A percentile compares a stretch with the other conserved stretches of the same genome.
These are phyloP conservation scores for Neurospora sp. DNA, from an alignment of 2,329 filamentous ascomycete species.

Conservation along the genomic window DNA sequence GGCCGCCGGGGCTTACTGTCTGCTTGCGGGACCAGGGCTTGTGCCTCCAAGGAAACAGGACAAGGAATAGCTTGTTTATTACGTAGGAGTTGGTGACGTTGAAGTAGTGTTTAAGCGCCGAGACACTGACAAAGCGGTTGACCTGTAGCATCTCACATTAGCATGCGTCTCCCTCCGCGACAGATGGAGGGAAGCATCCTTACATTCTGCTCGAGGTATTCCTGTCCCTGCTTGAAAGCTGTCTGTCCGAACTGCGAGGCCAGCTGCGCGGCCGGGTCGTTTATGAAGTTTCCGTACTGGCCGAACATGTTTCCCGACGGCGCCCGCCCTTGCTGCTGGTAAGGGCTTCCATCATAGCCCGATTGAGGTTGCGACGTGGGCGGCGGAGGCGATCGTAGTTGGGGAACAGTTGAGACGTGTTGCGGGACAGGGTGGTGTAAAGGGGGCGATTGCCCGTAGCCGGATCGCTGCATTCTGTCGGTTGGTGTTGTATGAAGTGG, in stretches of 20 bases:
- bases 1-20: slow-evolving; percentile 52
- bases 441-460: slow-evolving; percentile 81
- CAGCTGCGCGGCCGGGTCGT: slow-evolving; percentile 88
- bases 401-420: slow-evolving; percentile 95
- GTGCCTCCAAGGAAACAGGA: slow-evolving; percentile 95
- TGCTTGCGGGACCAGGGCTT: slow-evolving; percentile 95
- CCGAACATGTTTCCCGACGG: slow-evolving; percentile 45
- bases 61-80: slow-evolving; percentile 81
- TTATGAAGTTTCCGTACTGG: slow-evolving; percentile 87
- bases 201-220: slow-evolving; percentile 94
- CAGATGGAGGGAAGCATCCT: slow-evolving; percentile 18
- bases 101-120: slow-evolving; percentile 96
- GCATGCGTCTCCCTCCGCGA: not conserved
- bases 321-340: slow-evolving; percentile 54
- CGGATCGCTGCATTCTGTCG: slow-evolving; percentile 69
- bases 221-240: slow-evolving; percentile 82
- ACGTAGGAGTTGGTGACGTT: slow-evolving; percentile 98
- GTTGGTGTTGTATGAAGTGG: not conserved
- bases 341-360: slow-evolving; percentile 50
- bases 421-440: slow-evolving; percentile 96
- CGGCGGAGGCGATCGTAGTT: slow-evolving; percentile 87
- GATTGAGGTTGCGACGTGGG: slow-evolving; percentile 61
- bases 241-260: slow-evolving; percentile 89
- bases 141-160: slow-evolving; percentile 26
- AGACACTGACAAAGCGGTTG: slow-evolving; percentile 76